phyloP scores from a whole-genome alignment of 441 rosid genomes.

The Syzygium syzygioides region DNA sequence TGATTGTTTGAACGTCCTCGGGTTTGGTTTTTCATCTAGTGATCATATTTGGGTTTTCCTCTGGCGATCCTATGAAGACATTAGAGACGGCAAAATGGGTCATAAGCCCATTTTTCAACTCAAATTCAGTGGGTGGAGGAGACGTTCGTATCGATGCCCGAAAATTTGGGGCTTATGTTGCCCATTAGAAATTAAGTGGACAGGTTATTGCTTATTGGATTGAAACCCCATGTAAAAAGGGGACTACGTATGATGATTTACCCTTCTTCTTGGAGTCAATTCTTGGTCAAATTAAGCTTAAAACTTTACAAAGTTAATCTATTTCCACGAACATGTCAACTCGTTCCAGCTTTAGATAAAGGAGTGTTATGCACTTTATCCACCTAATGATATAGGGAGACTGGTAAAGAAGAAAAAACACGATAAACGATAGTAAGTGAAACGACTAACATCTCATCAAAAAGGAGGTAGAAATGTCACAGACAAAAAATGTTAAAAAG shows the following conservation, averaged over 20 bases:
- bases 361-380: not conserved
- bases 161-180: not conserved
- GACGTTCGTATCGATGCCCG: not conserved
- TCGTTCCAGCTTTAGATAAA: too few species aligned
- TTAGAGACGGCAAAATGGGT: not conserved
- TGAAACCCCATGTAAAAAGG: not conserved
- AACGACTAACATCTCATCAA: not conserved
- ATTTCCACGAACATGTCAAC: too few species aligned
- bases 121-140: not conserved
- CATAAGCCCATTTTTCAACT: not conserved
- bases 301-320: too few species aligned
- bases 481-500: too few species aligned
- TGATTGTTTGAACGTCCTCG: not conserved
- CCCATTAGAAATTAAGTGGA: not conserved
- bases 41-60: not conserved
- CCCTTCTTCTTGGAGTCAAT: not conserved
- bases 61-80: not conserved
- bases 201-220: not conserved
- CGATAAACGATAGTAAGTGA: not conserved
- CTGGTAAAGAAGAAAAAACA: not conserved
- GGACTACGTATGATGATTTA: not conserved
- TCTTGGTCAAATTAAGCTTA: not conserved
- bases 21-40: not conserved
- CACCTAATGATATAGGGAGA: not conserved
- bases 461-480: too few species aligned